Base-by-base conservation (phyloP, 352 stramenopile genomes). In the Elongisporangium anandrum region DNA sequence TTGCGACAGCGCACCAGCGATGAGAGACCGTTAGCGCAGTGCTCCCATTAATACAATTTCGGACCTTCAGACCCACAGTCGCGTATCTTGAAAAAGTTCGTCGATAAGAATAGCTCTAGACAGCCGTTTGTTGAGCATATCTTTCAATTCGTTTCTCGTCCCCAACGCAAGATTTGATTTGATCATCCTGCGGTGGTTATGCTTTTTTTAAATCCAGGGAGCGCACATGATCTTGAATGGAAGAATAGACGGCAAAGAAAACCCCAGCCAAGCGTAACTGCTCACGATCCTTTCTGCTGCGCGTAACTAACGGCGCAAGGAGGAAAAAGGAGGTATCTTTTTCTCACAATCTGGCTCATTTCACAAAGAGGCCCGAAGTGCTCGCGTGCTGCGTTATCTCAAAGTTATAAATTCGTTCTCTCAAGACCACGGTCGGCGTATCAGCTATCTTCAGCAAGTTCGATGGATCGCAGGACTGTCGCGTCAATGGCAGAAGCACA, bases 291-390 rank as follows among this genome's bases (percentile, higher is more conserved):
- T 22, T 23, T 34, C 21, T 56, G 47, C 29, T 56, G 20, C 22
- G 49, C 49, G 49, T 53, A 63, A 63, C 57, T 57, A 57, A 63
- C 57, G 50, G 49, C 50, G 56, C 47, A 49, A 22, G 49, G 26
- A 39, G n/a, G 50, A 65, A 50, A 64, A 73, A 26, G 15, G 19
- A 22, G 49, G 49, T 53, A 53, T 53, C 49, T 53, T 53, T 53
- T 45, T 45, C 34, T 17, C 34, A 45, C 26, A 39, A 39, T 52
- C 4, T 21, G 48, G 56, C 59, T 75, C 69, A 81, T 64, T 81
- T 76, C 64, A 45, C 34, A 45, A 45, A 45, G 34, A 45, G 34
- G 3, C 34, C 10, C 7, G 13, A 45, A 16, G 34, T 45, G 34
- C 34, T 17, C 34, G 34, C 1, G 34, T 45, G 13, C 12, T 45